Evolutionary conservation across 2,329 filamentous ascomycete genomes (phyloP).

Genomic region (Polychaeton citri): DNA sequence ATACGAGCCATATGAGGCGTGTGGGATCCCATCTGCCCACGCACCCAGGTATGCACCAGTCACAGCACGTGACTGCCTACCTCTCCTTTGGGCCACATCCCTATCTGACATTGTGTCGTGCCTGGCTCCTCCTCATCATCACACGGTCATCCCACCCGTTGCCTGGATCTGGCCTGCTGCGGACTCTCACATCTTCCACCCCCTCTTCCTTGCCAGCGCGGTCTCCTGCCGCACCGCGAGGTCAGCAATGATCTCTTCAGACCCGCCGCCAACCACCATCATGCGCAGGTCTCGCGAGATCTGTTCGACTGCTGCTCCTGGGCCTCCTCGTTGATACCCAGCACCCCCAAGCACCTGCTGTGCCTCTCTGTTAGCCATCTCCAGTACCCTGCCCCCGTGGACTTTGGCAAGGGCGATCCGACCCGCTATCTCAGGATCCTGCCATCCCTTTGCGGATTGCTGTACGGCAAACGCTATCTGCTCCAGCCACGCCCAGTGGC

Average conservation of each 20-base stretch:
- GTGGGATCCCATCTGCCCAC: no score
- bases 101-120: no score
- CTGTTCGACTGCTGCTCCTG: conserved; percentile 38
- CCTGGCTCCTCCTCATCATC: no score
- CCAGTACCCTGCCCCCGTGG: conserved; percentile 38
- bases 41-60: no score
- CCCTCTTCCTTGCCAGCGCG: no score
- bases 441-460: conserved; percentile 13
- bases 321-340: conserved; percentile 38
- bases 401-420: conserved; percentile 41
- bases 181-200: no score
- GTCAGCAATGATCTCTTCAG: conserved; percentile 22
- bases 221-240: conserved; percentile 21
- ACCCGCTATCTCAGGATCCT: conserved; percentile 32
- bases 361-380: conserved; percentile 41
- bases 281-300: conserved; percentile 41
- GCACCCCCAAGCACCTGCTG: conserved; percentile 43
- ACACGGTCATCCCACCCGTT: no score
- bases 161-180: no score
- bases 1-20: no score
- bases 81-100: no score
- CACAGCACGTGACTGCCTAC: no score
- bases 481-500: conserved; percentile 19
- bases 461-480: conserved; percentile 20
- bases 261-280: conserved; percentile 24